Base-by-base conservation (phyloP, 164 flowering plant genomes). In the Hamamelis virginiana region DNA sequence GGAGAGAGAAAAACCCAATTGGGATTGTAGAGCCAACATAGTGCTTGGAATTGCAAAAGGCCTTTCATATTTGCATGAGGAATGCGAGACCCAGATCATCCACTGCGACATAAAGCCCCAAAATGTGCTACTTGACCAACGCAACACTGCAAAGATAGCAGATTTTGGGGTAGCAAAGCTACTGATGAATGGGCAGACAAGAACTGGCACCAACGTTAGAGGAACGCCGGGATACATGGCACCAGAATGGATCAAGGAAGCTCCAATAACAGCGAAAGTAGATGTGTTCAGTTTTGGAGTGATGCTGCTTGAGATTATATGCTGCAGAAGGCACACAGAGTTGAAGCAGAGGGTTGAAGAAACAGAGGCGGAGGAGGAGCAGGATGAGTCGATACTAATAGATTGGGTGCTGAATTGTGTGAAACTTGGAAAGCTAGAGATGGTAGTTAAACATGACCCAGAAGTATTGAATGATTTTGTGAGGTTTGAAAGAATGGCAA, bases 31-130 rank as follows among this genome's bases (percentile, higher is more conserved):
- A 9, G 64, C 43, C 16, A 64, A 68, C 51, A 81, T 81, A 14
- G 82, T 80, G 0, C 48, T 81, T n/a, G 84, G 84, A 45, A 73
- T 82, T 28, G 84, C 75, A 10, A 68, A 82, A 64, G 84, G 84
- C 1, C 61, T 81, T 23, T 15, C 79, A 19, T 82, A 82, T 59
- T 79, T 82, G 1, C 82, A 82, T 48, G 90, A 88, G 74, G 89
- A 86, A 27, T 88, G 92, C 73, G 90, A 88, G 33, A 90, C 90
- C 4, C 86, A 88, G 80, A 86, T 88, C 25, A 88, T 88, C 56
- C 92, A 86, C 69, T 80, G 90, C 67, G 92, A 88, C 75, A 89
- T 87, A 10, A 87, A 88, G 76, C 89, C 91, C 52, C 89, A 89
- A 56, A 87, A 87, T 66, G 83, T 87, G 59, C 70, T 87, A 74